Evolutionary conservation across 208 protist species (phyloP).

Genomic region (Leishmania amazonensis): DNA sequence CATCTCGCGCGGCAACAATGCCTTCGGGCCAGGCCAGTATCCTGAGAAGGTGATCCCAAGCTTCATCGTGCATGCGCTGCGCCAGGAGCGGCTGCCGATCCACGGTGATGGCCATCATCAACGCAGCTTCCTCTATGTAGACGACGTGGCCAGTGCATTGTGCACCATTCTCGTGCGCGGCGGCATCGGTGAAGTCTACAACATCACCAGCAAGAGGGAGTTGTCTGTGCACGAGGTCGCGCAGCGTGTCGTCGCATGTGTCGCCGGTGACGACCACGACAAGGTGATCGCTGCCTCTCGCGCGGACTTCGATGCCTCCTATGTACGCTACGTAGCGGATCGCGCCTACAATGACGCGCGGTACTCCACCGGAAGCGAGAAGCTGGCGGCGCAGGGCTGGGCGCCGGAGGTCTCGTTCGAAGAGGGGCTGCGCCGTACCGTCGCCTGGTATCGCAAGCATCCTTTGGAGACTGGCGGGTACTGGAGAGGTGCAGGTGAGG

Average conservation of each 20-base stretch:
- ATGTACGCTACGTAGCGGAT: slow-evolving; percentile 47
- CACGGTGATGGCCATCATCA: slow-evolving; percentile 51
- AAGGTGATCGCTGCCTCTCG: neutral
- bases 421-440: slow-evolving; percentile 54
- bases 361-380: slow-evolving; percentile 73
- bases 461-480: slow-evolving; percentile 18
- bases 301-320: slow-evolving; percentile 23
- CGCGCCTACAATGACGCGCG: slow-evolving; percentile 90
- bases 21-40: slow-evolving; percentile 90
- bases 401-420: slow-evolving; percentile 45
- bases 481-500: slow-evolving; percentile 13
- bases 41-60: slow-evolving; percentile 93
- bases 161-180: slow-evolving; percentile 71
- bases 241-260: slow-evolving; percentile 28
- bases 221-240: slow-evolving; percentile 63
- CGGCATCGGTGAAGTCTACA: slow-evolving; percentile 78
- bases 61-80: slow-evolving; percentile 62
- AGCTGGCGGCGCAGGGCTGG: slow-evolving; percentile 84
- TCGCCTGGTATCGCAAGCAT: slow-evolving; percentile 56
- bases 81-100: slow-evolving; percentile 57
- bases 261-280: slow-evolving; percentile 18
- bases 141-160: slow-evolving; percentile 76
- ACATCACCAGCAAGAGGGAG: slow-evolving; percentile 74
- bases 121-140: slow-evolving; percentile 70
- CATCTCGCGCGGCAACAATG: slow-evolving; percentile 96